These are phyloP conservation scores for Actinomucor elegans DNA, from an alignment of 371 early-diverging fungal genomes.

Conservation along the genomic window DNA sequence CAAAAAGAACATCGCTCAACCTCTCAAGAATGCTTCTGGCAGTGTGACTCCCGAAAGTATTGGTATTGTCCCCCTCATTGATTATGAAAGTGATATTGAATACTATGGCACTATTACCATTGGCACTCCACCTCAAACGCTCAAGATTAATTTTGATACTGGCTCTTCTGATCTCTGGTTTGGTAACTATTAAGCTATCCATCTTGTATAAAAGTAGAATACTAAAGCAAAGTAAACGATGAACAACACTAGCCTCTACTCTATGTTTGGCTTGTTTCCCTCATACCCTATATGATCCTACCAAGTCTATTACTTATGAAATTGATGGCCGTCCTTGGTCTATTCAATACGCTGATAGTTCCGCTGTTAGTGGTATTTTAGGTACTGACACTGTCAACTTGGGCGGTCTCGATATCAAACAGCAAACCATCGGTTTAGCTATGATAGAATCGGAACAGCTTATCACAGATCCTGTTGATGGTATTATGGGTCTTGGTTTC, in stretches of 20 bases:
- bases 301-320: slow-evolving; percentile 43
- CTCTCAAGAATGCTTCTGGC: neutral
- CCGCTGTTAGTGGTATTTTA: slow-evolving; percentile 30
- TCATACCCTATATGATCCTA: slow-evolving; percentile 39
- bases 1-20: neutral
- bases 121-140: slow-evolving; percentile 67
- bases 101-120: slow-evolving; percentile 59
- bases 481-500: slow-evolving; percentile 46
- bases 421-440: slow-evolving; percentile 27
- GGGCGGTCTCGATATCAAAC: slow-evolving; percentile 24
- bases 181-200: slow-evolving; percentile 23
- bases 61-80: slow-evolving; percentile 18
- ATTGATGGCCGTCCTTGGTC: slow-evolving; percentile 40
- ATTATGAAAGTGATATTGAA: slow-evolving; percentile 27
- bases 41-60: neutral
- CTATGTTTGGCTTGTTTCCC: slow-evolving; percentile 32
- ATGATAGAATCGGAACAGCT: slow-evolving; percentile 10
- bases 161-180: slow-evolving; percentile 73
- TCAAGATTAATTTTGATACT: slow-evolving; percentile 73
- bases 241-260: slow-evolving; percentile 19
- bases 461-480: slow-evolving; percentile 17
- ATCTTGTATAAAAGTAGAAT: too few species aligned
- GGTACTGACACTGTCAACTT: slow-evolving; percentile 25
- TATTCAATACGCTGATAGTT: slow-evolving; percentile 52
- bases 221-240: too few species aligned